Base-by-base conservation (phyloP, 1,139 yeast genomes). In the Kodamaea suecica region DNA sequence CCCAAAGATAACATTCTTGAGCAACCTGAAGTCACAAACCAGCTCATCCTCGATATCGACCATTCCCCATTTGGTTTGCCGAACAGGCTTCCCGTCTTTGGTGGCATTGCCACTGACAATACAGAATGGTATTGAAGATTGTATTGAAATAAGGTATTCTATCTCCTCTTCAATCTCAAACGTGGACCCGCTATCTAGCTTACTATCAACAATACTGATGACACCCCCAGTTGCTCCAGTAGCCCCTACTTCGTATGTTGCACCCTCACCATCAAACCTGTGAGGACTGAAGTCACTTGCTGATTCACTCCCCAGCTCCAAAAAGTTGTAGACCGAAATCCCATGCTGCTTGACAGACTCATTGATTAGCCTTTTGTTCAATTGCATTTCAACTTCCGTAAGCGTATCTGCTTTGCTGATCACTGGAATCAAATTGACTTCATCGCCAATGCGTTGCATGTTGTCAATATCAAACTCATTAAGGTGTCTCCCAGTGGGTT, bases 371-470 rank as follows among this genome's bases (percentile, higher is more conserved):
- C 56, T 47, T 53, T 74, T 78, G 55, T 70, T 70, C 24, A 57
- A 49, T 10, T 35, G 37, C 35, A 76, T 46, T 46, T 80, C 85
- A 2, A 53, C 52, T 12, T 55, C 59, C 0, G 81, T 78, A 33
- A 78, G 61, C 3, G 74, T 55, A 52, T 81, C 88, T 2, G 82
- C 70, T 47, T 80, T 76, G 16, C 75, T 62, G 37, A 80, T 60
- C 9, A 80, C 59, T 2, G 85, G 81, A 23, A 81, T 60, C 5
- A 81, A 60, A 50, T 80, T 80, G 19, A 74, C 78, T 42, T 70
- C 69, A 19, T 61, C 53, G 5, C 78, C 63, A 16, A 81, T 57
- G 29, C 51, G 57, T 40, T 66, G 66, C 78, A 81, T 74, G 28
- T 73, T 59, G 29, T 61, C 63, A 24, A 78, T 61, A 45, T 75